Conservation (phyloP, 192 early-diverging fungal genomes). For the Coemansia erecta region DNA sequence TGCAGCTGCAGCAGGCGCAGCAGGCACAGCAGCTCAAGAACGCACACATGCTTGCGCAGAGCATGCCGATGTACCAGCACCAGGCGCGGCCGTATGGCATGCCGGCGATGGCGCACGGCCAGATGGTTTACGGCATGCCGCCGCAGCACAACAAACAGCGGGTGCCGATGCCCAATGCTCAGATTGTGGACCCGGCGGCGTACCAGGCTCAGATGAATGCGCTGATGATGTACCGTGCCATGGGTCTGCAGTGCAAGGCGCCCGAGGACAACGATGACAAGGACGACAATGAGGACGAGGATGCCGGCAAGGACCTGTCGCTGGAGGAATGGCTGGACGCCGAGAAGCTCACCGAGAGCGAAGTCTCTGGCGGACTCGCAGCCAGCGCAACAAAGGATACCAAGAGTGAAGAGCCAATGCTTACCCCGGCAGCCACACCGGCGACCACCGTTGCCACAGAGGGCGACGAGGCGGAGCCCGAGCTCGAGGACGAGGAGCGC, state of each 20-base stretch:
- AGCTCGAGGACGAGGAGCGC: slow-evolving; percentile 36
- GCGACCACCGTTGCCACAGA: background rate
- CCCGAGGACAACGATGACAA: slow-evolving; percentile 27
- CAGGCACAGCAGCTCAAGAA: slow-evolving; percentile 19
- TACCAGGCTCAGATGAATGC: slow-evolving; percentile 49
- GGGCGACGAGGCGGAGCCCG: slow-evolving; percentile 23
- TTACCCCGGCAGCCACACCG: slow-evolving; percentile 10
- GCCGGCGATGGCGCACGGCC: background rate
- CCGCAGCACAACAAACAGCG: slow-evolving; percentile 20
- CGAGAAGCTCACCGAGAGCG: slow-evolving; percentile 38
- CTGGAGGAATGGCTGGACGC: slow-evolving; percentile 53
- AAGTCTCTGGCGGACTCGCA: slow-evolving; percentile 21
- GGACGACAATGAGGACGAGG: slow-evolving; percentile 16
- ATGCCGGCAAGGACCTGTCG: slow-evolving; percentile 20
- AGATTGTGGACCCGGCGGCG: slow-evolving; percentile 33
- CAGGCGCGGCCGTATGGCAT: too few relatives aligned
- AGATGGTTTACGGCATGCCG: background rate
- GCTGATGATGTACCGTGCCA: slow-evolving; percentile 51
- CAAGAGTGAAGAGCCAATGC: too few relatives aligned
- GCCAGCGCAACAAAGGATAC: too few relatives aligned
- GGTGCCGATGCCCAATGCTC: slow-evolving; percentile 42
- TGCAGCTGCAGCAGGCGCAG: slow-evolving; percentile 39
- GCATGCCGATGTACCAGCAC: too few relatives aligned
- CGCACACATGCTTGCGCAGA: slow-evolving; percentile 10
- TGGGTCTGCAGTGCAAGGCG: slow-evolving; percentile 52